Percentiles rank a stretch among this genome's conserved stretches.
Evolutionary conservation across 495 filamentous ascomycete species (phyloP).

Genomic region (Penicillium goetzii): DNA sequence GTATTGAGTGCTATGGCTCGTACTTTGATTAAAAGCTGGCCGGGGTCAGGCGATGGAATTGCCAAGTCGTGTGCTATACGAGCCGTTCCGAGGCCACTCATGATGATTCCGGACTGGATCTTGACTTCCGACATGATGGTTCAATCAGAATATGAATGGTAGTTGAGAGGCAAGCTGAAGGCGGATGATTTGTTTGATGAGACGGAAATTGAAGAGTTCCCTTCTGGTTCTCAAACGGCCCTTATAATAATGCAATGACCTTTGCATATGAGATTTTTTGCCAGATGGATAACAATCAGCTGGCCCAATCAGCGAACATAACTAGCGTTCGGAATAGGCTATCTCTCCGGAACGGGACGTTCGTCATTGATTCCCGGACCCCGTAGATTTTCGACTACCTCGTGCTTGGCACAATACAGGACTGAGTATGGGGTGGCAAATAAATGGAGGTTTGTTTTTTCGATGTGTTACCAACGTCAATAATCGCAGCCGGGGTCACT

Average conservation of each 20-base stretch:
- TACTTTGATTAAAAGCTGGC: constrained; percentile 3
- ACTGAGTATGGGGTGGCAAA: too few relatives aligned
- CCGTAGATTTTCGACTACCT: not conserved
- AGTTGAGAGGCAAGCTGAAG: not conserved
- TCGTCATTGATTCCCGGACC: not conserved
- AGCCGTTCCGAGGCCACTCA: constrained; percentile 7
- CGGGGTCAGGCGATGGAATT: constrained; percentile 10
- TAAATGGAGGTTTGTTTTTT: not conserved
- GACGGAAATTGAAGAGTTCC: not conserved
- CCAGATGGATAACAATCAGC: too few relatives aligned
- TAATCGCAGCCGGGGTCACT: not conserved
- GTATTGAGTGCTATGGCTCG: constrained; percentile 16
- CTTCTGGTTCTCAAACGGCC: not conserved
- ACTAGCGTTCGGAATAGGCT: too few relatives aligned
- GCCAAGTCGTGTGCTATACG: constrained; percentile 6
- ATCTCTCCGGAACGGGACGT: too few relatives aligned
- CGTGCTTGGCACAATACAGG: too few relatives aligned
- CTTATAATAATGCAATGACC: too few relatives aligned
- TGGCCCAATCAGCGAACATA: too few relatives aligned
- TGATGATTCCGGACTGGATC: constrained; percentile 11
- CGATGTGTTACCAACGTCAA: not conserved
- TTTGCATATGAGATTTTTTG: too few relatives aligned
- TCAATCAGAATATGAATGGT: not conserved
- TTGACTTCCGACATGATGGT: constrained; percentile 4
- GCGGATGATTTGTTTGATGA: not conserved